Conservation (phyloP, 148 eudicot genomes). For the Rhododendron kiyosumense region DNA sequence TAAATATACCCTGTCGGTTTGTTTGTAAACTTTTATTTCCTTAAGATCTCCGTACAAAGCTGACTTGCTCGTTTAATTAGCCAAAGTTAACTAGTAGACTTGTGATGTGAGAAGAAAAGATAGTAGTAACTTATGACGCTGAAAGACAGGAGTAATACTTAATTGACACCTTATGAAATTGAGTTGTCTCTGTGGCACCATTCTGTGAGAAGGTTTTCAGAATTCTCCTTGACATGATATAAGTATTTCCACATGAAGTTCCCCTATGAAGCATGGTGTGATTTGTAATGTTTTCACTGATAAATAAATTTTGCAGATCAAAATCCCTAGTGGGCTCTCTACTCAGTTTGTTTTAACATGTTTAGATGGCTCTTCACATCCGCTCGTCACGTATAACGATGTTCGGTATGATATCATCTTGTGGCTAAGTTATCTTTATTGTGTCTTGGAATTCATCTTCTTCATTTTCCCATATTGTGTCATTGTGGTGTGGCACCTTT, state of each 20-base stretch:
- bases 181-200: not conserved
- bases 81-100: not conserved
- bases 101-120: not conserved
- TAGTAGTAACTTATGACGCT: not conserved
- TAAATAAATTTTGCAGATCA: slow-evolving; percentile 47
- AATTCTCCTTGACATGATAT: not conserved
- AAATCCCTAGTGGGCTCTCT: slow-evolving; percentile 77
- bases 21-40: not conserved
- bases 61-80: not conserved
- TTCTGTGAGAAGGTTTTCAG: not conserved
- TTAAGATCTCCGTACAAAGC: not conserved
- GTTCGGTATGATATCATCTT: slow-evolving; percentile 39
- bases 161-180: not conserved
- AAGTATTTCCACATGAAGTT: not conserved
- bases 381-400: slow-evolving; percentile 63
- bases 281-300: not conserved
- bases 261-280: not conserved
- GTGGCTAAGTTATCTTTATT: not conserved
- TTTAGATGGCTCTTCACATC: slow-evolving; percentile 76
- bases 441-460: not conserved
- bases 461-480: not conserved
- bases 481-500: not conserved
- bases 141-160: not conserved
- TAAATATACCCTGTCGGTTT: not conserved
- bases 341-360: slow-evolving; percentile 71